Percentiles rank a stretch among this genome's conserved stretches.
These are phyloP conservation scores for Planoprotostelium fungivorum DNA, from an alignment of 78 protist genomes.

Conservation along the genomic window DNA sequence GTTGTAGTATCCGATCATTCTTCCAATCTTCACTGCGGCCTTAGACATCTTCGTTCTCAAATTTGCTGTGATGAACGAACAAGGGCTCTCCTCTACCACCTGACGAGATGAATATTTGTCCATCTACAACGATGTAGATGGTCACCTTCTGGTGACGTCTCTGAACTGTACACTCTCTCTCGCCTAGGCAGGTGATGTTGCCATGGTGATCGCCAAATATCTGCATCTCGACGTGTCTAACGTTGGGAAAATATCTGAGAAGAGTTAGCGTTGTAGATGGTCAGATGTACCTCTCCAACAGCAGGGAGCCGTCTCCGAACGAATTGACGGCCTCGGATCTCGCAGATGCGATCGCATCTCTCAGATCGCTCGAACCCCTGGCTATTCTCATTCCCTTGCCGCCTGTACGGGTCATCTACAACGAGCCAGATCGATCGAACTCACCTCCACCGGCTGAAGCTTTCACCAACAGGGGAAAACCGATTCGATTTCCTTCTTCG, in stretches of 20 bases:
- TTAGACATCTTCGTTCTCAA: conserved; percentile 72
- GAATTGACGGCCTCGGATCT: conserved; percentile 68
- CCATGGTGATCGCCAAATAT: conserved; percentile 88
- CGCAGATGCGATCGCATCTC: conserved; percentile 63
- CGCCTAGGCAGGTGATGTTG: conserved; percentile 79
- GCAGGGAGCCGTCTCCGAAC: conserved; percentile 84
- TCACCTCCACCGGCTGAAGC: conserved; percentile 91
- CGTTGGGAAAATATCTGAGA: neutral
- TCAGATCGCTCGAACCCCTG: conserved; percentile 40
- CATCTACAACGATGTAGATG: conserved; percentile 79
- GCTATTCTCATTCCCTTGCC: conserved; percentile 91
- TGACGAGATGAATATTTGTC: conserved; percentile 76
- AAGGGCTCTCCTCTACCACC: neutral
- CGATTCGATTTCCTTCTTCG: conserved; percentile 69
- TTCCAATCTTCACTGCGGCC: conserved; percentile 87
- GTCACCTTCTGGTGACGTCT: conserved; percentile 90
- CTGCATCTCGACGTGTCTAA: conserved; percentile 89
- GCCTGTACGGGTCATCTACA: neutral
- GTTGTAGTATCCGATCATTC: conserved; percentile 85
- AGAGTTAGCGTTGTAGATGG: neutral
- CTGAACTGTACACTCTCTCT: conserved; percentile 95
- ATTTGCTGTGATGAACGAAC: conserved; percentile 14
- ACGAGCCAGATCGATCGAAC: neutral
- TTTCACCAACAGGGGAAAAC: conserved; percentile 90
- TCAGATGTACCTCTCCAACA: conserved; percentile 80